Evolutionary conservation across 208 protist species (phyloP).

Genomic region (Leishmania tropica): DNA sequence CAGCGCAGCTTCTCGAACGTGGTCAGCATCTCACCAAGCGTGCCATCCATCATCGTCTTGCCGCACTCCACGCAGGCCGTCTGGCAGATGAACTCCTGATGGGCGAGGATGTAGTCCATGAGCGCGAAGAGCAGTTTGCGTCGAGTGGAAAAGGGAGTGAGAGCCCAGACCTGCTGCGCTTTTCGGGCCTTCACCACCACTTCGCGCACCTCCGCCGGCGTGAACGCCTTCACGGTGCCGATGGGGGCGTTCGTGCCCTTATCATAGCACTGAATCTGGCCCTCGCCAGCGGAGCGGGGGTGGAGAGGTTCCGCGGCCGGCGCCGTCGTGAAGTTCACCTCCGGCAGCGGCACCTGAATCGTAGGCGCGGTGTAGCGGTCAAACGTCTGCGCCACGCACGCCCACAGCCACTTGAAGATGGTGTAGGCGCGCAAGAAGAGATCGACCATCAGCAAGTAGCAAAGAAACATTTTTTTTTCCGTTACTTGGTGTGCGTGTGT

Average conservation of each 20-base stretch:
- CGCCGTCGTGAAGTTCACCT: conserved; percentile 48
- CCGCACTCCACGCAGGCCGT: conserved; percentile 89
- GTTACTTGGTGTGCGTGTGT: not conserved
- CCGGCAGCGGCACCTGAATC: conserved; percentile 72
- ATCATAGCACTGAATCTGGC: conserved; percentile 89
- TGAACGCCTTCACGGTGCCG: conserved; percentile 71
- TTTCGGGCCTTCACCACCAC: conserved; percentile 65
- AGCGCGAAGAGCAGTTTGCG: conserved; percentile 83
- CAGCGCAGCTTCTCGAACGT: conserved; percentile 94
- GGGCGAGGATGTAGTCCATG: conserved; percentile 86
- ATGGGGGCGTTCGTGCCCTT: conserved; percentile 87
- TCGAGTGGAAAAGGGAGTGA: conserved; percentile 86
- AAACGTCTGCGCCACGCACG: conserved; percentile 44
- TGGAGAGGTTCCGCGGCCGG: conserved; percentile 62
- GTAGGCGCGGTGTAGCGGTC: conserved; percentile 84
- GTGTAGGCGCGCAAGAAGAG: conserved; percentile 68
- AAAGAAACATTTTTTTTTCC: conserved; percentile 44
- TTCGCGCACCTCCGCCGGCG: conserved; percentile 70
- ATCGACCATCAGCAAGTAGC: conserved; percentile 41
- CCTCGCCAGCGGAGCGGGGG: conserved; percentile 66
- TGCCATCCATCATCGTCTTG: conserved; percentile 93
- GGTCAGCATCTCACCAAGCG: conserved; percentile 90
- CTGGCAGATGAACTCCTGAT: conserved; percentile 87
- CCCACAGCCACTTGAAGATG: conserved; percentile 50
- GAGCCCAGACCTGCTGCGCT: conserved; percentile 82